Percentiles rank a stretch among this genome's conserved stretches.
Conservation (phyloP, 2,329 filamentous ascomycete genomes). For the Fusarium ramigenum region DNA sequence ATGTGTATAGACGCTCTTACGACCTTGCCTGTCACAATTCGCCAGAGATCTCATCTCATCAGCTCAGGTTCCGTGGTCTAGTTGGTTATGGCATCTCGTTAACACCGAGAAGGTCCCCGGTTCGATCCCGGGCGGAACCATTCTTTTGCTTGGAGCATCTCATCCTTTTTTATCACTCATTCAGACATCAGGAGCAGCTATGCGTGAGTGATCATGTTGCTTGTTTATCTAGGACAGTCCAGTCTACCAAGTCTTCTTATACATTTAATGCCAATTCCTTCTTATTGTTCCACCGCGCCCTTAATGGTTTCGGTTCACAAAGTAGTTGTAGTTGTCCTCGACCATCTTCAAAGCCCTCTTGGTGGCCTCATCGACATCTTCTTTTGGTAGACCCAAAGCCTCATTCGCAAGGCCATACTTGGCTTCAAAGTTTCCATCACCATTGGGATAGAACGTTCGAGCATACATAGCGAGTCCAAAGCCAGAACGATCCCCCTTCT, state of each 20-base stretch:
- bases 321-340: conserved; percentile 36
- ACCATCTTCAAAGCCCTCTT: conserved; percentile 57
- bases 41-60: not conserved
- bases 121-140: conserved; percentile 38
- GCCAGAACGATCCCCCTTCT: conserved; percentile 51
- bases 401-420: conserved; percentile 56
- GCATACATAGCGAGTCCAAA: conserved; percentile 64
- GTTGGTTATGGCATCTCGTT: conserved; percentile 39
- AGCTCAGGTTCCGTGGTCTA: conserved; percentile 34
- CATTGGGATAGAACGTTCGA: conserved; percentile 60
- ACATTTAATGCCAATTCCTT: not conserved
- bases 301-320: conserved; percentile 17
- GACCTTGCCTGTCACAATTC: fast-evolving
- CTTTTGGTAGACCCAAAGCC: conserved; percentile 64
- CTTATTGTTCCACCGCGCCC: not conserved
- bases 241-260: fast-evolving
- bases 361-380: conserved; percentile 67
- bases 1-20: not conserved
- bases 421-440: conserved; percentile 54
- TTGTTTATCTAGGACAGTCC: not conserved
- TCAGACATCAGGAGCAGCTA: not conserved
- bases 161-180: not conserved
- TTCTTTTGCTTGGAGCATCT: not conserved
- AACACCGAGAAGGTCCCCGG: conserved; percentile 39
- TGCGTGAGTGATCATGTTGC: not conserved